Evolutionary conservation across 1,284 basidiomycete species (phyloP), one percentile per base, ranked within the genome.

Genomic region (Leucoagaricus sp.): DNA sequence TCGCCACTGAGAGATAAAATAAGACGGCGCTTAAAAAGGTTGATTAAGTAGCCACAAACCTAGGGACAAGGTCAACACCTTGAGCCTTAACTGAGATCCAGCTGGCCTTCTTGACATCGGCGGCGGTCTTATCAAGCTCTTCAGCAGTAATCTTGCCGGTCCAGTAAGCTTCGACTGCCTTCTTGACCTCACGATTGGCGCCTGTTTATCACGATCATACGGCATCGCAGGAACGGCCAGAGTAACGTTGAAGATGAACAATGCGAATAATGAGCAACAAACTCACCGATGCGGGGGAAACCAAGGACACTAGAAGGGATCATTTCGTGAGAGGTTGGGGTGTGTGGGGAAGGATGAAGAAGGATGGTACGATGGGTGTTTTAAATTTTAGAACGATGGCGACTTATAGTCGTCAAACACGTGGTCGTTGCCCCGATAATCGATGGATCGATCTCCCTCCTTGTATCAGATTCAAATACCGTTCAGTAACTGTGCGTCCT

Each of bases 161-260:
- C 97, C 97, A 99, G 85, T 98, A 99, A 63, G 91, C 88, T 78
- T 98, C 96, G 67, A 96, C 91, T 65, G 96, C 95, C 82, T 99
- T 99, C 83, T 99, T 99, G 67, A 97, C 87, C 81, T 98, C 95
- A 81, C 96, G 93, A 80, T 94, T 91, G 59, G 90, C 88, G 79
- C 93, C 93, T 91, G 53, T 38, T 53, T 28, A 53, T 31, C 26
- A 40, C 13, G 49, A 59, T 64, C 47, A 60, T 49, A 50, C 49
- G 13, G 42, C 44, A 51, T 40, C 28, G 29, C 46, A 48, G 21
- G 38, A 19, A 28, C 33, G 29, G 10, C 17, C 10, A 28, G 48
- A 36, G 7, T 15, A 38, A 5, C 15, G 40, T 23, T n/a, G 23
- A 48, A 26, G 17, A 48, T 3, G 51, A 31, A 53, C 15, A 33